Evolutionary conservation across 768 basidiomycete species (phyloP).

Genomic region (Hygrophoropsis aurantiaca): DNA sequence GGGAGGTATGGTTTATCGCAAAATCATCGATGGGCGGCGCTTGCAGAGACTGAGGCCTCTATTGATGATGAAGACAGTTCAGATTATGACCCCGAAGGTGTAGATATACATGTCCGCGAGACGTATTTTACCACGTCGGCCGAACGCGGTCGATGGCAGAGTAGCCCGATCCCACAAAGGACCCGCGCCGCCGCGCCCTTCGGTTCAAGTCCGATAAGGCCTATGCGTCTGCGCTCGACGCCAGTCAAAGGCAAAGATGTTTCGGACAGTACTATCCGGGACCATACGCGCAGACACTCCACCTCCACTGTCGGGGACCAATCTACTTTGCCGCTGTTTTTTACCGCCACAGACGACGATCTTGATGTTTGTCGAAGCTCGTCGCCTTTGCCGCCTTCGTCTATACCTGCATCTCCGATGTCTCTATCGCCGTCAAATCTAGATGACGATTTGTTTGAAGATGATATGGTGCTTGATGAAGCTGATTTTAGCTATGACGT

Average conservation of each 20-base stretch:
- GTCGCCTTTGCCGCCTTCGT: slow-evolving; percentile 38
- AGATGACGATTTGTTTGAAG: slow-evolving; percentile 12
- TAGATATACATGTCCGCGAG: slow-evolving; percentile 38
- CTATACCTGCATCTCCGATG: slow-evolving; percentile 45
- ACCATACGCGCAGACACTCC: slow-evolving; percentile 3
- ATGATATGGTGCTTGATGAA: slow-evolving; percentile 7
- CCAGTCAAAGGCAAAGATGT: slow-evolving; percentile 13
- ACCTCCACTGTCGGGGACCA: slow-evolving; percentile 1
- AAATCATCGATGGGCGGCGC: neutral
- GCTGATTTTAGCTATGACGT: slow-evolving; percentile 24
- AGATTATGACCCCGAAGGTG: slow-evolving; percentile 31
- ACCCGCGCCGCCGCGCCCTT: slow-evolving; percentile 10
- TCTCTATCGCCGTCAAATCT: slow-evolving; percentile 35
- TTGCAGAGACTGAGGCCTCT: neutral
- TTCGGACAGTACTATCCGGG: slow-evolving; percentile 4
- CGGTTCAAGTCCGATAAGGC: slow-evolving; percentile 19
- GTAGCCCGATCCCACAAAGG: slow-evolving; percentile 41
- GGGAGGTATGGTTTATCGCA: neutral
- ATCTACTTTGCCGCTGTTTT: neutral
- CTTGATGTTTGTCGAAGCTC: slow-evolving; percentile 14
- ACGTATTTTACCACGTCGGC: slow-evolving; percentile 57
- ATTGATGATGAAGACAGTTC: slow-evolving; percentile 13
- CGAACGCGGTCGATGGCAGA: slow-evolving; percentile 60
- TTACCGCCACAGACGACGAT: slow-evolving; percentile 15
- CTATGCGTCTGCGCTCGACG: slow-evolving; percentile 19